Evolutionary conservation across 176 grass and related monocot genomes (phyloP).

Genomic region (Phragmites australis): DNA sequence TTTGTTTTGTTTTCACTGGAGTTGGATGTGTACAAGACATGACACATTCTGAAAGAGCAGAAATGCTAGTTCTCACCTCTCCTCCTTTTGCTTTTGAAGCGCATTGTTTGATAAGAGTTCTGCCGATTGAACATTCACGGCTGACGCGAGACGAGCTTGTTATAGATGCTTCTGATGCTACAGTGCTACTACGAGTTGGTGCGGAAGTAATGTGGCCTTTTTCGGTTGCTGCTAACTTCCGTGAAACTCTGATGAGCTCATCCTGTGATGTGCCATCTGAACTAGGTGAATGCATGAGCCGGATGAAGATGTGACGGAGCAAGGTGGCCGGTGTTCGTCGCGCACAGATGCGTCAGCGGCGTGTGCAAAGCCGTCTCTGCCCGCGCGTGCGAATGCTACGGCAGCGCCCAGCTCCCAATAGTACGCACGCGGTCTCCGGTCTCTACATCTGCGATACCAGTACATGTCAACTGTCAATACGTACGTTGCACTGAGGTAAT

Average conservation of each 20-base stretch:
- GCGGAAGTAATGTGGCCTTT: not conserved
- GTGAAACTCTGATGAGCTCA: not conserved
- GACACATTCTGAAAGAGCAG: not conserved
- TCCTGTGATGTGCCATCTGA: slow-evolving; percentile 34
- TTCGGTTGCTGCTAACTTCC: not conserved
- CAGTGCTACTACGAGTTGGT: not conserved
- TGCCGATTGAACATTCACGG: not conserved
- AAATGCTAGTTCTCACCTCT: not conserved
- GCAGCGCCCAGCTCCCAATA: not conserved
- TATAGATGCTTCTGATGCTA: not conserved
- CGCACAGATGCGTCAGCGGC: not conserved
- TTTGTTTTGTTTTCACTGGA: not conserved
- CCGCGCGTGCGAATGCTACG: not conserved
- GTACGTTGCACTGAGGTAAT: too few species aligned
- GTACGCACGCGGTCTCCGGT: not conserved
- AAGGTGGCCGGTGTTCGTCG: not conserved
- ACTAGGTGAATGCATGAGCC: not conserved
- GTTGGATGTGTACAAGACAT: slow-evolving; percentile 6
- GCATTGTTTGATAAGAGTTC: not conserved
- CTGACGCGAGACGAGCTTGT: not conserved
- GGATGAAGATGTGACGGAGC: slow-evolving; percentile 8
- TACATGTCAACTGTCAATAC: not conserved
- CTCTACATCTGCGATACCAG: not conserved
- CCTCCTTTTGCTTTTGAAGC: not conserved
- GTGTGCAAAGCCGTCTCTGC: not conserved